phyloP scores from a whole-genome alignment of 805 yeast genomes.

The Lipomyces spencermartinsiae region DNA sequence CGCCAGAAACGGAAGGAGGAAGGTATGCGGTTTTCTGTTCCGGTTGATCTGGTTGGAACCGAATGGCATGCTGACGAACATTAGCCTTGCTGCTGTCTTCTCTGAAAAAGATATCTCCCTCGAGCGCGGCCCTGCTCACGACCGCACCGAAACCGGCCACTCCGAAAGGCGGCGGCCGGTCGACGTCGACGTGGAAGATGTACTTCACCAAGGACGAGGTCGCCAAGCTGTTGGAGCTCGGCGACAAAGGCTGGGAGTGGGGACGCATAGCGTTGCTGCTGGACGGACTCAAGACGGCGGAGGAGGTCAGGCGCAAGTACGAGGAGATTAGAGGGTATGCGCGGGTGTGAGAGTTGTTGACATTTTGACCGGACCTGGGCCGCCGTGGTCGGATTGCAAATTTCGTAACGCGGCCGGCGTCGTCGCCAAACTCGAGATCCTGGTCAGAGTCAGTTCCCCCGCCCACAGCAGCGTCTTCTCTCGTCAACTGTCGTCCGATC shows the following conservation, averaged over 20 bases:
- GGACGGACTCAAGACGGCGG: constrained; percentile 31
- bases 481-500: neutral
- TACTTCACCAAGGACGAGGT: constrained; percentile 26
- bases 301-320: constrained; percentile 31
- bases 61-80: neutral
- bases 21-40: constrained; percentile 10
- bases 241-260: constrained; percentile 32
- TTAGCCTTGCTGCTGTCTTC: constrained; percentile 27
- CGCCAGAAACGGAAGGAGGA: constrained; percentile 33
- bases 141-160: neutral
- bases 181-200: constrained; percentile 30
- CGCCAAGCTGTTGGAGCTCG: constrained; percentile 23
- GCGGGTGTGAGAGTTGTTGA: constrained; percentile 7
- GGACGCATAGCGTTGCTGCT: constrained; percentile 33
- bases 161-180: constrained; percentile 10
- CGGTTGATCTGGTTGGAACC: too few relatives aligned
- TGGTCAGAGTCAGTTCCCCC: neutral
- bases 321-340: constrained; percentile 30
- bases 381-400: neutral
- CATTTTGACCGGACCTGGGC: neutral
- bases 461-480: neutral
- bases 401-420: neutral
- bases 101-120: constrained; percentile 20
- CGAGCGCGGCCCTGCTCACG: constrained; percentile 20
- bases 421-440: neutral